phyloP scores from a whole-genome alignment of 306 rosid genomes.

The Rosa rugosa region DNA sequence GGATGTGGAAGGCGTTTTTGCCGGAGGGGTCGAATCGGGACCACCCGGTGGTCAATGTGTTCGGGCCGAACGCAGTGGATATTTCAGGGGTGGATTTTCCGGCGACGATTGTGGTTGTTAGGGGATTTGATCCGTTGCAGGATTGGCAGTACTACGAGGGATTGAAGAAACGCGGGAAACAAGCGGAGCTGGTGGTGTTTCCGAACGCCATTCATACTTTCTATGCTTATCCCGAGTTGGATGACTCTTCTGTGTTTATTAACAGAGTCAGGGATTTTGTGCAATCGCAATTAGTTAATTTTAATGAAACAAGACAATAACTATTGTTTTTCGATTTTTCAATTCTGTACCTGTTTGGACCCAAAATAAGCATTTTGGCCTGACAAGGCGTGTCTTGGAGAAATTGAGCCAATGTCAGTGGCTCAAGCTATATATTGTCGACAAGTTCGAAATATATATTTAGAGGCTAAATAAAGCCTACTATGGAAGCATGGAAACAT shows the following conservation, averaged over 20 bases:
- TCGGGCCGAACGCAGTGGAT: slow-evolving; percentile 25
- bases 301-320: too few species aligned
- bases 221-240: background rate
- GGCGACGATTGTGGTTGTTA: slow-evolving; percentile 17
- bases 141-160: slow-evolving; percentile 33
- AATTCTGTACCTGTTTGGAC: too few species aligned
- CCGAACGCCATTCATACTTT: slow-evolving; percentile 26
- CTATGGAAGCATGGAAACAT: too few species aligned
- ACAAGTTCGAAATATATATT: too few species aligned
- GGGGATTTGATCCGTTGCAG: slow-evolving; percentile 33
- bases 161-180: slow-evolving; percentile 24
- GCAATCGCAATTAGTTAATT: too few species aligned
- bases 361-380: too few species aligned
- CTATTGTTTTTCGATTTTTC: too few species aligned
- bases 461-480: too few species aligned
- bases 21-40: slow-evolving; percentile 27
- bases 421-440: too few species aligned
- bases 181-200: slow-evolving; percentile 25
- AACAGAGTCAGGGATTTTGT: background rate
- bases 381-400: too few species aligned
- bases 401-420: too few species aligned
- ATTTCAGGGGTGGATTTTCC: slow-evolving; percentile 23
- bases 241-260: slow-evolving; percentile 7
- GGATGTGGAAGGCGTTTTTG: slow-evolving; percentile 36
- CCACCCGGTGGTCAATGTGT: slow-evolving; percentile 29